phyloP scores from a whole-genome alignment of 495 filamentous ascomycete genomes.

The Aspergillus leporis region DNA sequence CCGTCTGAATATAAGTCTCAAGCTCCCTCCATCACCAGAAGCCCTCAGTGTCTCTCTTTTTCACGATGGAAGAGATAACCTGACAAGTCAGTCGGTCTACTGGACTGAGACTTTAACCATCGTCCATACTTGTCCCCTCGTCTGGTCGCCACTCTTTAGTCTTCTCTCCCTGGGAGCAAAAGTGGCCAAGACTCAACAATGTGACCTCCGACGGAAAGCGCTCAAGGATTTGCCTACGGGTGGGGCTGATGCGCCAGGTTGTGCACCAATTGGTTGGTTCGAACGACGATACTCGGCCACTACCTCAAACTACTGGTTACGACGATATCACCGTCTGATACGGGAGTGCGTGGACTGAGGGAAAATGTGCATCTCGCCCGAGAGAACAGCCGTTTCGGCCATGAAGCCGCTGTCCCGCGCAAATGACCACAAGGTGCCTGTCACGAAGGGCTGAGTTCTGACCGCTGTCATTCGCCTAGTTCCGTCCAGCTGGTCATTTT shows the following conservation, averaged over 20 bases:
- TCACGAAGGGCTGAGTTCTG: not conserved
- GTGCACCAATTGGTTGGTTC: slow-evolving; percentile 16
- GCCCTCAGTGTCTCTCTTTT: not conserved
- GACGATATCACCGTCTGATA: slow-evolving; percentile 11
- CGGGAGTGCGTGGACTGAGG: not conserved
- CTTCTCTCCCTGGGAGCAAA: not conserved
- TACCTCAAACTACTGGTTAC: not conserved
- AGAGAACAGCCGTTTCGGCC: slow-evolving; percentile 11
- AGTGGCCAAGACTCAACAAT: slow-evolving; percentile 1
- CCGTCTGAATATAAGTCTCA: slow-evolving; percentile 32
- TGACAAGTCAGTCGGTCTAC: not conserved
- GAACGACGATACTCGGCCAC: not conserved
- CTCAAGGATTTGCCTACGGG: slow-evolving; percentile 9
- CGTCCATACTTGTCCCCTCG: not conserved
- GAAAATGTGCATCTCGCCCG: slow-evolving; percentile 17
- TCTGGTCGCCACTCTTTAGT: not conserved
- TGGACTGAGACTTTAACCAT: not conserved
- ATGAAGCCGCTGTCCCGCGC: not conserved
- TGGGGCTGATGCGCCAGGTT: slow-evolving; percentile 19
- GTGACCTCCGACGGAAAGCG: slow-evolving; percentile 26
- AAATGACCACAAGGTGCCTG: not conserved
- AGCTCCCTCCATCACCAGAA: slow-evolving; percentile 18
- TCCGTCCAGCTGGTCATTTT: not conserved
- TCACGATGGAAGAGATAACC: not conserved
- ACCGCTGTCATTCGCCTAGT: slow-evolving; percentile 14